phyloP scores from a whole-genome alignment of 371 early-diverging fungal species.

The Choanephora cucurbitarum region DNA sequence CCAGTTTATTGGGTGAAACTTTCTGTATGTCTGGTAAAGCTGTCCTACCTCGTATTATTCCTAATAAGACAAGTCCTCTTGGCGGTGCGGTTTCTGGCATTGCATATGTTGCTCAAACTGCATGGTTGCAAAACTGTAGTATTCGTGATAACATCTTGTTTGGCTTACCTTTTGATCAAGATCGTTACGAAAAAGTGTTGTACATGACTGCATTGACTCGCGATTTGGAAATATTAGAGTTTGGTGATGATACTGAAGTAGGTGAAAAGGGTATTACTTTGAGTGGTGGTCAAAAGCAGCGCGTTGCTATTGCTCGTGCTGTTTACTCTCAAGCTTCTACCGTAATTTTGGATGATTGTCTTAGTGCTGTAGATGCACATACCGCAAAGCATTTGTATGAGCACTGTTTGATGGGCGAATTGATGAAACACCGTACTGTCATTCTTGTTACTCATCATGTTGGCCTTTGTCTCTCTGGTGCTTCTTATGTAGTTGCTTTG shows the following conservation, averaged over 20 bases:
- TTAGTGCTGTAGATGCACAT: conserved; percentile 87
- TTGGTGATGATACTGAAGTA: conserved; percentile 88
- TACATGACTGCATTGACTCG: conserved; percentile 73
- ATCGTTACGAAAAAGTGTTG: conserved; percentile 64
- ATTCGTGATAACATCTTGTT: conserved; percentile 85
- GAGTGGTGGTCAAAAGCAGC: conserved; percentile 87
- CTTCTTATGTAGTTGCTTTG: conserved; percentile 71
- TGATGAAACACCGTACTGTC: conserved; percentile 78
- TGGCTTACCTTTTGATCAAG: conserved; percentile 66
- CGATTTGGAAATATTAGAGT: conserved; percentile 82
- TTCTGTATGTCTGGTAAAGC: conserved; percentile 47
- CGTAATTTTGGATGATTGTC: conserved; percentile 78
- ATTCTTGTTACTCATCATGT: conserved; percentile 90
- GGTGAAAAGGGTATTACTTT: conserved; percentile 89
- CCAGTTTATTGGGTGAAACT: conserved; percentile 65
- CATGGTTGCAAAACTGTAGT: conserved; percentile 84
- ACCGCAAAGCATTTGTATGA: conserved; percentile 82
- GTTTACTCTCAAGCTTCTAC: conserved; percentile 74
- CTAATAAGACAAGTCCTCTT: conserved; percentile 5
- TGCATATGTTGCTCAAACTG: conserved; percentile 84
- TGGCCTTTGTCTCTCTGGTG: conserved; percentile 68
- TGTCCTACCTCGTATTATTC: conserved; percentile 45
- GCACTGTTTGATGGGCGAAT: conserved; percentile 64
- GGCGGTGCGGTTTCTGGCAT: conserved; percentile 55
- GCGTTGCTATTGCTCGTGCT: conserved; percentile 76